phyloP scores from a whole-genome alignment of 441 rosid genomes.

The Brassica balearica region DNA sequence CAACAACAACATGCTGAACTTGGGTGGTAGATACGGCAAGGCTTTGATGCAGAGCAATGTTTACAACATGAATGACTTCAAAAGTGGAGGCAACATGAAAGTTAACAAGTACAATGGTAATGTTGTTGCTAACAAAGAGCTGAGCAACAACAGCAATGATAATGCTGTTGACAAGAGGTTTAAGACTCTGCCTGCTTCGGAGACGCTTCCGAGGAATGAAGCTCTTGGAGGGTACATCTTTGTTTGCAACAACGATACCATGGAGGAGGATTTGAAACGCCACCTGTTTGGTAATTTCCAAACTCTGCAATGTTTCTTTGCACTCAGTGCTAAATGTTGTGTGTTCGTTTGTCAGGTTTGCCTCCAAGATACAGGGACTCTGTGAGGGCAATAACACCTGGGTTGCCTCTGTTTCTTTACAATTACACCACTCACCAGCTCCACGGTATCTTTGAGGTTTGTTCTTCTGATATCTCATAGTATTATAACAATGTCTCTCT shows the following conservation, averaged over 20 bases:
- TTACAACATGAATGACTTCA: conserved; percentile 52
- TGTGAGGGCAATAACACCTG: conserved; percentile 97
- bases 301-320: neutral
- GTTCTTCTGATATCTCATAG: conserved; percentile 29
- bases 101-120: conserved; percentile 74
- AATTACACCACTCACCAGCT: conserved; percentile 98
- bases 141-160: conserved; percentile 41
- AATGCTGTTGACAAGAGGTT: conserved; percentile 83
- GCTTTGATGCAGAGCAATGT: conserved; percentile 55
- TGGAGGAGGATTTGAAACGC: conserved; percentile 96
- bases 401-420: conserved; percentile 94
- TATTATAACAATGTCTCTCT: neutral
- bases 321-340: too few relatives aligned
- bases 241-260: conserved; percentile 97
- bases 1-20: conserved; percentile 60
- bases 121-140: conserved; percentile 60
- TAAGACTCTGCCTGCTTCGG: conserved; percentile 93
- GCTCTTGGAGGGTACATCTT: conserved; percentile 98
- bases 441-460: conserved; percentile 98
- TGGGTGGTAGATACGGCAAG: conserved; percentile 69
- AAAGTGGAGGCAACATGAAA: conserved; percentile 49
- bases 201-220: conserved; percentile 92
- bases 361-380: conserved; percentile 99
- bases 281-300: conserved; percentile 78
- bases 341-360: conserved; percentile 58